A percentile compares a stretch with the other conserved stretches of the same genome.
Evolutionary conservation across 169 alveolate genomes (phyloP).

Genomic region (Theileria equi): DNA sequence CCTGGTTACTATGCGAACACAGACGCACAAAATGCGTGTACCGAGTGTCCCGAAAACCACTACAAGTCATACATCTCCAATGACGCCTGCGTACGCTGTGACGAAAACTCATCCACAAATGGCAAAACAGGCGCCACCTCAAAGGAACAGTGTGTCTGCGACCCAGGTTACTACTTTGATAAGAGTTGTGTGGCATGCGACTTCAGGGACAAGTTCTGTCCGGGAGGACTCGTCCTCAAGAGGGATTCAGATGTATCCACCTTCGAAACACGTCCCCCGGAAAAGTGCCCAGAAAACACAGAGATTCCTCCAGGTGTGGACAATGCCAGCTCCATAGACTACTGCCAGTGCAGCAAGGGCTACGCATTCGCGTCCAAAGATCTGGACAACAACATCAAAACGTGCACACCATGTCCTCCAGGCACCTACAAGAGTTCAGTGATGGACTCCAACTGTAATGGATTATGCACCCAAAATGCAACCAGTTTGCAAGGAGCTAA

Average conservation of each 20-base stretch:
- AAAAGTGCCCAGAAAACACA: constrained; percentile 72
- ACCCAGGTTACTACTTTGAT: constrained; percentile 75
- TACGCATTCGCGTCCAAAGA: constrained; percentile 59
- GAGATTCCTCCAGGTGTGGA: constrained; percentile 79
- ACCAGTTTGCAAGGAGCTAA: constrained; percentile 76
- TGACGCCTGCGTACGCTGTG: constrained; percentile 73
- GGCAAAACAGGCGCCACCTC: constrained; percentile 65
- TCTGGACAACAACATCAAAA: constrained; percentile 26
- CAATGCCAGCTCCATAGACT: constrained; percentile 71
- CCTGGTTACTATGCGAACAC: constrained; percentile 58
- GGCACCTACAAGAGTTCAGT: constrained; percentile 80
- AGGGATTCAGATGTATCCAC: constrained; percentile 1
- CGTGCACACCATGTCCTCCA: constrained; percentile 73
- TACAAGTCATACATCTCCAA: constrained; percentile 73
- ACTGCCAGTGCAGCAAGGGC: constrained; percentile 81
- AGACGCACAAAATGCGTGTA: constrained; percentile 20
- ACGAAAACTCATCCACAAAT: constrained; percentile 67
- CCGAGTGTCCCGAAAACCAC: constrained; percentile 69
- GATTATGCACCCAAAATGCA: constrained; percentile 76
- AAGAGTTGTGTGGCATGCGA: constrained; percentile 74
- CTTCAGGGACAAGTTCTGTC: constrained; percentile 68
- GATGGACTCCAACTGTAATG: constrained; percentile 74
- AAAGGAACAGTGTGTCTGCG: constrained; percentile 73
- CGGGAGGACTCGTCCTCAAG: constrained; percentile 61
- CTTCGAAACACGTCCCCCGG: constrained; percentile 63